Base-by-base conservation (phyloP, 1,139 yeast genomes). In the Lodderomyces elongisporus region DNA sequence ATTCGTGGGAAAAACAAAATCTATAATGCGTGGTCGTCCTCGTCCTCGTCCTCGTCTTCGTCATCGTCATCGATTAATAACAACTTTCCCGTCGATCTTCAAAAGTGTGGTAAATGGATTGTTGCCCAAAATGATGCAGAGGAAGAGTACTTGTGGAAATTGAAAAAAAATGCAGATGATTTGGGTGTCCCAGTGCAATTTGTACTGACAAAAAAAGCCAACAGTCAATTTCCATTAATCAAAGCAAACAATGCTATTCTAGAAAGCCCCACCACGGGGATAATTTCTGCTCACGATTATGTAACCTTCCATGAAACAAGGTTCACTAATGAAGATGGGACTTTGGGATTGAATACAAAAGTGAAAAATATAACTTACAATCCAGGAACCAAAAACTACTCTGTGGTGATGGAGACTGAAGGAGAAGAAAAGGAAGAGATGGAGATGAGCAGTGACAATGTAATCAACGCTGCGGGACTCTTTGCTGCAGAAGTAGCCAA, bases 211-310 rank as follows among this genome's bases (percentile, higher is more conserved):
- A 42, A 48, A 2, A 49, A 57, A 32, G 83, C 80, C 0, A 56
- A 56, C 27, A 40, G 43, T 24, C 47, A 66, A 12, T 87, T 81
- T 46, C 95, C 96, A 0, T 66, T 74, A n/a, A 71, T 88, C 15
- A 54, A 54, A 8, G 95, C 88, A 0, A 56, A 63, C 5, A 56
- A 63, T 24, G 91, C 85, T 0, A 73, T 78, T 3, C 60, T 88
- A 27, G 72, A 71, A 39, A 82, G 95, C n/a, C 91, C 95, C 2
- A 69, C 89, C 0, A 82, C 95, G 0, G 96, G 96, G 0, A 88
- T 88, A 27, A 59, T 87, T 2, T 79, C 88, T 12, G 87, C 93
- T 0, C 95, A 88, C 54, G 81, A 85, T 12, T 65, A 79, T 36
- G 74, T 82, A 66, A 65, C 69, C 20, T 85, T 69, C 52, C 66